These are phyloP conservation scores for Stipa capillata DNA, from an alignment of 176 grass and related monocot genomes.

Conservation along the genomic window DNA sequence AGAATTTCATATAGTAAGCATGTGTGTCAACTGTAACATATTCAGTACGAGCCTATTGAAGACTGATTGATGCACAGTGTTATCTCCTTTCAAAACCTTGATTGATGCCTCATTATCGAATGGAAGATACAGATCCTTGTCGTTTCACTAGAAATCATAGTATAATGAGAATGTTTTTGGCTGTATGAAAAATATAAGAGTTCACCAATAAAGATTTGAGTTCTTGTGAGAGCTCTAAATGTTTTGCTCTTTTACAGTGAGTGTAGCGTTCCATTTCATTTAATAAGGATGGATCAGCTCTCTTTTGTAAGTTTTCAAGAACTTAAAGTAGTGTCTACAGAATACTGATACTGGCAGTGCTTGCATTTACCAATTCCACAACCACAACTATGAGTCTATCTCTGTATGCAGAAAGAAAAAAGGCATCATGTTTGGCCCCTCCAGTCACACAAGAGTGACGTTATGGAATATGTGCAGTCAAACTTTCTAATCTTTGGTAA, in stretches of 20 bases:
- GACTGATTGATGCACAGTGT: not conserved
- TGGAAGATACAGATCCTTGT: too few species aligned
- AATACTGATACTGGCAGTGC: too few species aligned
- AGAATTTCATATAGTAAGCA: not conserved
- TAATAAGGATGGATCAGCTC: not conserved
- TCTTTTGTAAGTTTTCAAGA: not conserved
- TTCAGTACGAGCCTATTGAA: not conserved
- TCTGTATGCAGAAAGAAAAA: not conserved
- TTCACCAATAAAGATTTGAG: not conserved
- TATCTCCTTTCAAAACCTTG: not conserved
- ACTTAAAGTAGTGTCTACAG: not conserved
- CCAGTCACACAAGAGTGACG: too few species aligned
- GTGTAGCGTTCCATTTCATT: not conserved
- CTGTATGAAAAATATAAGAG: not conserved
- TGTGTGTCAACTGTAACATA: not conserved
- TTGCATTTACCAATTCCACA: not conserved
- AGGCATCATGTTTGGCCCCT: too few species aligned
- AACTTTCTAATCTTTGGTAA: not conserved
- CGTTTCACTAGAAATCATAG: constrained; percentile 23
- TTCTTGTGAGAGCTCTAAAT: not conserved
- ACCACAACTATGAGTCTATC: not conserved
- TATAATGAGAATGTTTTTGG: not conserved
- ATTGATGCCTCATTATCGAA: not conserved
- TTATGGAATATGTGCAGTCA: not conserved
- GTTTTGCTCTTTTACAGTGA: not conserved